Percentiles rank a stretch among this genome's conserved stretches.
phyloP scores from a whole-genome alignment of 495 filamentous ascomycete genomes.

The Neurospora sp. region DNA sequence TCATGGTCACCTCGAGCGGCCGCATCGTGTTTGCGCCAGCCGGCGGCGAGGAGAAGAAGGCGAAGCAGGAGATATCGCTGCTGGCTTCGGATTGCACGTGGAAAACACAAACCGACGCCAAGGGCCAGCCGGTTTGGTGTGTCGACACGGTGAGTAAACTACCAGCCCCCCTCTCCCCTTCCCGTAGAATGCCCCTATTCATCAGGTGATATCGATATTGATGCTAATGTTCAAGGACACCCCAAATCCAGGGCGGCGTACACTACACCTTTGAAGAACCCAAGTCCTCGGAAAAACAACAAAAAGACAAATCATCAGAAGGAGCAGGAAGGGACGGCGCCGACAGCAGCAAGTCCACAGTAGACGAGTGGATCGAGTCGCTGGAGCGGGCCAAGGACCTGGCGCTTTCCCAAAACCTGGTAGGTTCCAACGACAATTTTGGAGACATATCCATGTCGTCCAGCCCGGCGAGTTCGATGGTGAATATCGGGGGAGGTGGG shows the following conservation, averaged over 20 bases:
- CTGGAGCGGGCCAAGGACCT: constrained; percentile 75
- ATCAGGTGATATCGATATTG: constrained; percentile 7
- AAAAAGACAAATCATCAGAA: not conserved
- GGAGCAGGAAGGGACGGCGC: not conserved
- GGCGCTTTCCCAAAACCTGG: constrained; percentile 58
- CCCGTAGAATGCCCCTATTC: not conserved
- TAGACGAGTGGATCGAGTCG: constrained; percentile 80
- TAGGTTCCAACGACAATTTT: constrained; percentile 57
- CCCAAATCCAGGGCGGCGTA: constrained; percentile 57
- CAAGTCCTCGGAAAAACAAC: constrained; percentile 8
- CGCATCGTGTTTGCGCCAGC: constrained; percentile 85
- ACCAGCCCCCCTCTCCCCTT: not conserved
- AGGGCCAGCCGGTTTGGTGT: constrained; percentile 78
- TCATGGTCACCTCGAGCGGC: constrained; percentile 90
- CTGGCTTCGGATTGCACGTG: constrained; percentile 61
- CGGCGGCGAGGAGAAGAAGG: constrained; percentile 90
- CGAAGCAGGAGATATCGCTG: constrained; percentile 81
- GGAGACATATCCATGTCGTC: constrained; percentile 63
- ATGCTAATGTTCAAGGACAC: not conserved
- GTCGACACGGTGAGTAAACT: constrained; percentile 74
- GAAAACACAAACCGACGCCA: constrained; percentile 69
- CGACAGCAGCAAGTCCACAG: constrained; percentile 38
- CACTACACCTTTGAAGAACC: constrained; percentile 82
- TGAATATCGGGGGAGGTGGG: not conserved
- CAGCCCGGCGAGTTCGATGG: constrained; percentile 68